These are phyloP conservation scores for Solanum bukasovii DNA, from an alignment of 257 asterid genomes.

Conservation along the genomic window DNA sequence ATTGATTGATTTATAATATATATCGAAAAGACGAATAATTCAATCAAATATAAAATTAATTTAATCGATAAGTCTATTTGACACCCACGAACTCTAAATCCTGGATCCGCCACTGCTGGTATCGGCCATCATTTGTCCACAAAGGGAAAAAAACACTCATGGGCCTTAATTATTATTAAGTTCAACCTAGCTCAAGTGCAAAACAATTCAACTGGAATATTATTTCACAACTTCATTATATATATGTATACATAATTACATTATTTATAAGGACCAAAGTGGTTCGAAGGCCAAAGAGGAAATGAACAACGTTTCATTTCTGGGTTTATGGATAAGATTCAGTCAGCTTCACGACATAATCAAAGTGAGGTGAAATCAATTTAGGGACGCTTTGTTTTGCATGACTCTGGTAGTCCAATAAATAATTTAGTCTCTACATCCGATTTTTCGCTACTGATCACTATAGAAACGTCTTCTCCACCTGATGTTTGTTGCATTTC, in stretches of 20 bases:
- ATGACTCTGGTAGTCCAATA: constrained; percentile 59
- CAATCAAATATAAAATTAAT: too few relatives aligned
- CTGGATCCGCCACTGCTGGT: too few relatives aligned
- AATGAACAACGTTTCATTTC: not conserved
- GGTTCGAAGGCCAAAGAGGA: not conserved
- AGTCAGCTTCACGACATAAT: not conserved
- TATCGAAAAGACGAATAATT: too few relatives aligned
- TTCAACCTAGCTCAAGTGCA: not conserved
- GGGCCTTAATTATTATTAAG: not conserved
- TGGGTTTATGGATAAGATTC: not conserved
- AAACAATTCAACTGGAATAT: not conserved
- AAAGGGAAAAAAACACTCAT: not conserved
- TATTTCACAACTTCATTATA: not conserved
- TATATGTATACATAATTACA: not conserved
- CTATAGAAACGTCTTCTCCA: constrained; percentile 12
- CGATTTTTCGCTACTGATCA: constrained; percentile 42
- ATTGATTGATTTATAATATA: too few relatives aligned
- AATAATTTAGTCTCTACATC: constrained; percentile 79
- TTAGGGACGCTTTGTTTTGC: constrained; percentile 21
- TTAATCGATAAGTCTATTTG: too few relatives aligned
- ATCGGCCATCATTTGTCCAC: not conserved
- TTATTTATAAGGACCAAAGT: not conserved
- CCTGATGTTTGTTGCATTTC: constrained; percentile 14
- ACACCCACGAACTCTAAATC: too few relatives aligned
- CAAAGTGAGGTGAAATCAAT: not conserved